Percentiles rank a stretch among this genome's conserved stretches.
These are phyloP conservation scores for Ogataea angusta DNA, from an alignment of 805 yeast genomes.

Conservation along the genomic window DNA sequence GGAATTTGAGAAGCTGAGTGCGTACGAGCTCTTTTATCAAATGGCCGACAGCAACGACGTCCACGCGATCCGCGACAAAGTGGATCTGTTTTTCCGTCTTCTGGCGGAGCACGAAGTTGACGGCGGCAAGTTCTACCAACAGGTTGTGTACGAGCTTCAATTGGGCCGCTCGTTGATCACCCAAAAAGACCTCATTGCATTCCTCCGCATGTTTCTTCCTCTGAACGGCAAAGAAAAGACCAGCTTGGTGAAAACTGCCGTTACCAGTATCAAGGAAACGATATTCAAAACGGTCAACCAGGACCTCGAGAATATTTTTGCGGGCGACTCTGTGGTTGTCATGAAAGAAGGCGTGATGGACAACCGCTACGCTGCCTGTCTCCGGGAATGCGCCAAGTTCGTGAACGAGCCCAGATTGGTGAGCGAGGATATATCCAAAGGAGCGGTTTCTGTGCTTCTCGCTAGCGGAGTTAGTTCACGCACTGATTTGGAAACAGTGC, in stretches of 20 bases:
- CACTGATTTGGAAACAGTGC: slow-evolving; percentile 17
- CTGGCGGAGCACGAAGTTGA: slow-evolving; percentile 3
- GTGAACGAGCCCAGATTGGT: not conserved
- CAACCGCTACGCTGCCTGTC: not conserved
- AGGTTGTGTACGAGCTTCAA: not conserved
- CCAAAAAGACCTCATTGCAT: not conserved
- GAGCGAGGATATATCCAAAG: slow-evolving; percentile 1
- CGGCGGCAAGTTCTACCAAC: slow-evolving; percentile 9
- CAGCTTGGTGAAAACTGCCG: not conserved
- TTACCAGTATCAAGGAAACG: not conserved
- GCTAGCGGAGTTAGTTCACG: not conserved
- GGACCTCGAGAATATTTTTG: slow-evolving; percentile 2
- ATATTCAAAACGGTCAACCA: not conserved
- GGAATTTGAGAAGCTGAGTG: slow-evolving; percentile 3
- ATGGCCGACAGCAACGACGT: not conserved
- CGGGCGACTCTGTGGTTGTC: slow-evolving; percentile 5
- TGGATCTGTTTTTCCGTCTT: slow-evolving; percentile 2
- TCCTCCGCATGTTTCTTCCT: slow-evolving; percentile 5
- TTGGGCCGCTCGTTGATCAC: not conserved
- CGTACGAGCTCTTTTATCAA: slow-evolving; percentile 12
- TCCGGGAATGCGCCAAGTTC: not conserved
- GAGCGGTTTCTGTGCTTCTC: slow-evolving; percentile 5
- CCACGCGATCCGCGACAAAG: not conserved
- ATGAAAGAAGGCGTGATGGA: not conserved
- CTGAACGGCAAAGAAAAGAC: slow-evolving; percentile 7